Evolutionary conservation across 2,329 filamentous ascomycete species (phyloP), one percentile per base, ranked within the genome.

Genomic region (Chalaropsis thielavioides): DNA sequence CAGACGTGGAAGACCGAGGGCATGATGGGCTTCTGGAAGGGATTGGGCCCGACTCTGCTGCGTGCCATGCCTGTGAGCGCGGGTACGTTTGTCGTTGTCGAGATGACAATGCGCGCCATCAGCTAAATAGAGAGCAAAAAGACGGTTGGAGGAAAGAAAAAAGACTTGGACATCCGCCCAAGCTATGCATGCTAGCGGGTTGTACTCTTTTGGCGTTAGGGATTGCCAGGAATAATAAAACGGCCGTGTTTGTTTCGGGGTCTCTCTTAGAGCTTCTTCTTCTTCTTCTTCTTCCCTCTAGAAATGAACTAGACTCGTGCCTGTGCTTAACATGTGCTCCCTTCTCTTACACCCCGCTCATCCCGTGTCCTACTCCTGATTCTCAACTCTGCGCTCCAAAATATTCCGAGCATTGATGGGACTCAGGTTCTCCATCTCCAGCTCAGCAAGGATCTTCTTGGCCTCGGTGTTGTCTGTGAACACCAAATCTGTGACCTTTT

Each of bases 41-140:
- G 94, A 5, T 84, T 99, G 70, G 90, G 82, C 0, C 94, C 94
- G 56, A 97, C 94, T 38, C 75, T 97, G 73, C 75, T 96, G 72
- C 90, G 94, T 74, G 94, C 94, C 62, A 95, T 97, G 92, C 94
- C 94, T 8, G 94, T 99, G 60, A 94, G 89, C 74, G 94, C 92
- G 1, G 92, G 92, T n/a, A 99, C 94, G 1, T 99, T 99, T 80
- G 90, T 90, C 38, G 91, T 94, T 70, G 84, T 85, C 11, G 84
- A 87, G 76, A 78, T 83, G 75, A 85, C 83, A 22, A 84, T 84
- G 82, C 77, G 83, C 68, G 81, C 82, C 19, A 81, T 87, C 67
- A 81, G 78, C 70, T 77, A 72, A 68, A 64, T 5, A 19, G 60
- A 54, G 38, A 24, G 8, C 35, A 15, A 24, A n/a, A 7, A 40